A percentile compares a stretch with the other conserved stretches of the same genome.
Conservation (phyloP, 2,329 filamentous ascomycete genomes). For the Ceratocystis destructans region DNA sequence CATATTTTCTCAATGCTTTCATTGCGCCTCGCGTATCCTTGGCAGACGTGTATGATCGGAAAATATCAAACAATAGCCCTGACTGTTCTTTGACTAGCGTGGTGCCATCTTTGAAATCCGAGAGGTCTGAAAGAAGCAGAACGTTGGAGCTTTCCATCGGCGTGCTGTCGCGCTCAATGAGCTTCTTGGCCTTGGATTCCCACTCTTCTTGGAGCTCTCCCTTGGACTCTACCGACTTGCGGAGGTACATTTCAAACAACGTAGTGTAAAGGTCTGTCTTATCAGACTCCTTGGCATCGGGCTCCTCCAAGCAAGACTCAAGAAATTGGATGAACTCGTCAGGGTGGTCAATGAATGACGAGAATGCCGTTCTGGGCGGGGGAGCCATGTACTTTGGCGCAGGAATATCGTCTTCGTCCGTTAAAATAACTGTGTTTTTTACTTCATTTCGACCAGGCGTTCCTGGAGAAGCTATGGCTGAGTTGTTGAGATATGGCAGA, state of each 20-base stretch:
- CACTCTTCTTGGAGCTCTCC: conserved; percentile 60
- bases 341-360: conserved; percentile 87
- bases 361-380: conserved; percentile 79
- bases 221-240: conserved; percentile 67
- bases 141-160: conserved; percentile 93
- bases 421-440: conserved; percentile 33
- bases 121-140: conserved; percentile 78
- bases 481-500: conserved; percentile 67
- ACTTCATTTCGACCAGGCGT: conserved; percentile 36
- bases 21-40: conserved; percentile 86
- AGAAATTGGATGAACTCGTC: conserved; percentile 86
- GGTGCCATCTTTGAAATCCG: conserved; percentile 78
- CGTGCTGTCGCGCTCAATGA: conserved; percentile 68
- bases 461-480: conserved; percentile 40
- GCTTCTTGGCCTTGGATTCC: conserved; percentile 78
- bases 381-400: conserved; percentile 58
- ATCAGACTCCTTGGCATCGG: conserved; percentile 57
- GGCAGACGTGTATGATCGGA: conserved; percentile 85
- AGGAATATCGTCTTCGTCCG: conserved; percentile 35
- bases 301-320: conserved; percentile 68
- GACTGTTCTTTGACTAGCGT: conserved; percentile 89
- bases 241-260: conserved; percentile 93
- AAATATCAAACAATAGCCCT: conserved; percentile 84
- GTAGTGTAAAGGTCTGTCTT: conserved; percentile 84
- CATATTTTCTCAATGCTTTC: conserved; percentile 80